phyloP scores from a whole-genome alignment of 768 basidiomycete genomes.

The Kwoniella mangroviensis region DNA sequence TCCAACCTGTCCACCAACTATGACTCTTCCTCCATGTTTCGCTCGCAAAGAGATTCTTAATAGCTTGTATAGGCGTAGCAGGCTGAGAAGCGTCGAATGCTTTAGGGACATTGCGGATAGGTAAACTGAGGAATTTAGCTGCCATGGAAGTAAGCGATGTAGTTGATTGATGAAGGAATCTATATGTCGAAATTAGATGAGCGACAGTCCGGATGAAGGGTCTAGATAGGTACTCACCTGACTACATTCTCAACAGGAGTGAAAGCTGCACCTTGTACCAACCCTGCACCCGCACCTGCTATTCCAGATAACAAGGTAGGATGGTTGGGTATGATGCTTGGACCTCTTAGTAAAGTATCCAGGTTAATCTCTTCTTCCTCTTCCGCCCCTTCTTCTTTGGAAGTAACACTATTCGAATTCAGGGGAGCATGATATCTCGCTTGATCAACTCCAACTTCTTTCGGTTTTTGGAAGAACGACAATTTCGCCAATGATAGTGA shows the following conservation, averaged over 20 bases:
- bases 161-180: conserved; percentile 41
- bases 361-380: conserved; percentile 35
- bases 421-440: conserved; percentile 10
- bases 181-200: not conserved
- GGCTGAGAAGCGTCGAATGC: conserved; percentile 16
- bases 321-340: conserved; percentile 47
- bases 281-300: conserved; percentile 51
- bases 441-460: not conserved
- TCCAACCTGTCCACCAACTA: conserved; percentile 55
- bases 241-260: conserved; percentile 56
- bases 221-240: conserved; percentile 30
- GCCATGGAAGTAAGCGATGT: conserved; percentile 36
- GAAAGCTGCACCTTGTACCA: conserved; percentile 52
- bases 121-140: conserved; percentile 28
- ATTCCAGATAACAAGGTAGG: conserved; percentile 52
- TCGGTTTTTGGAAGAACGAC: conserved; percentile 37
- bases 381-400: not conserved
- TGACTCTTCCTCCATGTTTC: conserved; percentile 42
- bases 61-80: conserved; percentile 38
- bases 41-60: conserved; percentile 40
- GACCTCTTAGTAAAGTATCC: conserved; percentile 39
- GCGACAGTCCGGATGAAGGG: not conserved
- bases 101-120: conserved; percentile 23
- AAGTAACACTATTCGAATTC: not conserved
- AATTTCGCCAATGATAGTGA: conserved; percentile 39